These are phyloP conservation scores for Chlamydomonas reinhardtii DNA, from an alignment of 163 green algal genomes.

Conservation along the genomic window DNA sequence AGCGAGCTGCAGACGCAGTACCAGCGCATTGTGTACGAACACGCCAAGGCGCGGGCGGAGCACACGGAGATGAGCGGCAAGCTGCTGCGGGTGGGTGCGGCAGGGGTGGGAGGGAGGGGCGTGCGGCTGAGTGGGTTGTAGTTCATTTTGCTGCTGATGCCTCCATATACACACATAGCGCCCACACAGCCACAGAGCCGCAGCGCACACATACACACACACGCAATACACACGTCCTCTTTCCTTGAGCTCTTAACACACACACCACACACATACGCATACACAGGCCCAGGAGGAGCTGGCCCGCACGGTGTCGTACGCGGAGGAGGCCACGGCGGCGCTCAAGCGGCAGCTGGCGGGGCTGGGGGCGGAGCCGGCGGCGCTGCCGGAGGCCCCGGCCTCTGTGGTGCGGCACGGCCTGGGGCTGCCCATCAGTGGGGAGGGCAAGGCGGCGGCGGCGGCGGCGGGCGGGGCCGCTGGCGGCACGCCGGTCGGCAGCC, in stretches of 20 bases:
- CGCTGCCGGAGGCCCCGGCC: slow-evolving; percentile 17
- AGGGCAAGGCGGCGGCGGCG: too few relatives aligned
- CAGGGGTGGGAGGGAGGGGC: background rate
- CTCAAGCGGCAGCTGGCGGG: slow-evolving; percentile 19
- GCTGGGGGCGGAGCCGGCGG: slow-evolving; percentile 21
- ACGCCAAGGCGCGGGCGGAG: slow-evolving; percentile 46
- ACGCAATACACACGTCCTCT: too few relatives aligned
- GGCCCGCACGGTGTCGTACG: background rate
- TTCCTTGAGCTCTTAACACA: too few relatives aligned
- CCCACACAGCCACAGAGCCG: background rate
- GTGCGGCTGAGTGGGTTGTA: background rate
- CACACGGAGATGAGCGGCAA: slow-evolving; percentile 47
- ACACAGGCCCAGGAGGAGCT: slow-evolving; percentile 31
- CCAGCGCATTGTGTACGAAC: slow-evolving; percentile 23
- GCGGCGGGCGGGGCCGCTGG: too few relatives aligned
- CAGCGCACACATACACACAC: background rate
- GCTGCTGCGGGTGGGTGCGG: slow-evolving; percentile 10
- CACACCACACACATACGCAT: too few relatives aligned
- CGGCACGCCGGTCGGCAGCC: too few relatives aligned
- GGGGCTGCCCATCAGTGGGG: too few relatives aligned
- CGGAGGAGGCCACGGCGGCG: slow-evolving; percentile 15
- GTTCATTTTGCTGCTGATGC: background rate
- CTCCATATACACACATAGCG: too few relatives aligned
- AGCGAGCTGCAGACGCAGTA: slow-evolving; percentile 39
- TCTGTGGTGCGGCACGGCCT: too few relatives aligned